Evolutionary conservation across 2,329 filamentous ascomycete species (phyloP).

Genomic region (Ceratocystis ficicola): DNA sequence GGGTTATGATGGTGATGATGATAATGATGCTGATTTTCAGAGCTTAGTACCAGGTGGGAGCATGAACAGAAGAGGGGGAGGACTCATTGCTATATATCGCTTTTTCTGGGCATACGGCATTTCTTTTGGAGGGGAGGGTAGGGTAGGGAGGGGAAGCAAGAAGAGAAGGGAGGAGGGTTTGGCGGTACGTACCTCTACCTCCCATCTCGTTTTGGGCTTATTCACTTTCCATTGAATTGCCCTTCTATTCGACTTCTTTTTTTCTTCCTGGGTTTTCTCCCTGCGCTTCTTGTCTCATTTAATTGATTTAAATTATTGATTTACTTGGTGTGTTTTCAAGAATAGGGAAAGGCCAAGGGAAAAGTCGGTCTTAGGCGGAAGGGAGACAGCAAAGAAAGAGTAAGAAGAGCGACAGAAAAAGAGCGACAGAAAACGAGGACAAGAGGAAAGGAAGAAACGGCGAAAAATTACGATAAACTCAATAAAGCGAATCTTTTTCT

Average conservation of each 20-base stretch:
- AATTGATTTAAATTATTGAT: not conserved
- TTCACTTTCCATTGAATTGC: not conserved
- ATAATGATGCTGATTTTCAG: not conserved
- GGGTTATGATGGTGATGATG: not conserved
- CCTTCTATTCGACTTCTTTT: slow-evolving; percentile 9
- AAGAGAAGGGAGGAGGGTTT: slow-evolving; percentile 8
- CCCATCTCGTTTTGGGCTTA: not conserved
- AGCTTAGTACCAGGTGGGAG: not conserved
- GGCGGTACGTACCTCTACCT: not conserved
- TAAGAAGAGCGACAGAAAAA: not conserved
- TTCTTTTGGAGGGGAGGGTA: not conserved
- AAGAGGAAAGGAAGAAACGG: not conserved
- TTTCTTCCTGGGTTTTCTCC: not conserved
- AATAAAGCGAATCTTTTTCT: not conserved
- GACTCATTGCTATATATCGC: slow-evolving; percentile 11
- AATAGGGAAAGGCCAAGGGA: not conserved
- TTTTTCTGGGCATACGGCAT: not conserved
- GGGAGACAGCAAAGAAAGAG: not conserved
- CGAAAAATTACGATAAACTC: not conserved
- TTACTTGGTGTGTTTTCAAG: not conserved
- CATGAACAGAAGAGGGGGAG: slow-evolving; percentile 1
- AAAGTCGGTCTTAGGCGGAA: not conserved
- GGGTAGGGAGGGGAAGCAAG: not conserved
- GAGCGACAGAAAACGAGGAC: not conserved
- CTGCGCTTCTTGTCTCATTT: not conserved